Percentiles rank a stretch among this genome's conserved stretches.
These are phyloP conservation scores for Alternaria atra DNA, from an alignment of 2,329 filamentous ascomycete genomes.

Conservation along the genomic window DNA sequence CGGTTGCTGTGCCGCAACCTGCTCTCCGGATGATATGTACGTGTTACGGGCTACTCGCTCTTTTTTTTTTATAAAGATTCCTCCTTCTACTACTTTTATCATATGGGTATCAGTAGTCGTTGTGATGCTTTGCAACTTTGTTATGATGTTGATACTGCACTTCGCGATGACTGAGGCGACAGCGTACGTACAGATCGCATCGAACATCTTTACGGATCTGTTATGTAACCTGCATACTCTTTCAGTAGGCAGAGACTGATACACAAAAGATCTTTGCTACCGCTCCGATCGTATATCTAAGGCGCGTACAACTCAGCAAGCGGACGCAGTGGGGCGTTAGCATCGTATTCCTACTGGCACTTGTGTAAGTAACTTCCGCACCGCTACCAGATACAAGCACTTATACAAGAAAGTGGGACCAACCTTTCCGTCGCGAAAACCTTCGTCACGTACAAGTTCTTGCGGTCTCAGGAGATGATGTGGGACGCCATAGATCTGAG, in stretches of 20 bases:
- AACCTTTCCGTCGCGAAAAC: slow-evolving; percentile 15
- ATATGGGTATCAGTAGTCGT: slow-evolving; percentile 17
- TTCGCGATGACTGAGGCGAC: slow-evolving; percentile 9
- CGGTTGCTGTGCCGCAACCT: neutral
- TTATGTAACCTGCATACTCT: neutral
- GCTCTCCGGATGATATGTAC: neutral
- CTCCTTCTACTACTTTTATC: neutral
- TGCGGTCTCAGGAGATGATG: slow-evolving; percentile 13
- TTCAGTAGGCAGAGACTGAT: neutral
- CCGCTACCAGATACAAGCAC: neutral
- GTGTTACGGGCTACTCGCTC: neutral
- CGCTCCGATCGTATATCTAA: slow-evolving; percentile 19
- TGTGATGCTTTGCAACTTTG: slow-evolving; percentile 9
- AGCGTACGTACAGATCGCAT: slow-evolving; percentile 19
- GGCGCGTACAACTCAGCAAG: slow-evolving; percentile 15
- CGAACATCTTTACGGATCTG: slow-evolving; percentile 21
- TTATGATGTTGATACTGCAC: slow-evolving; percentile 13
- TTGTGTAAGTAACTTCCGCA: slow-evolving; percentile 14
- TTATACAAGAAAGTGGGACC: slow-evolving; percentile 9
- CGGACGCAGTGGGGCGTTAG: slow-evolving; percentile 19
- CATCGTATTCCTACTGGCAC: slow-evolving; percentile 17
- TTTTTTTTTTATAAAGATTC: too few relatives aligned
- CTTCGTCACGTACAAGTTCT: slow-evolving; percentile 10
- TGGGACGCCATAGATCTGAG: slow-evolving; percentile 20
- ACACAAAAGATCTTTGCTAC: slow-evolving; percentile 16